Evolutionary conservation across 192 early-diverging fungal species (phyloP).

Genomic region (Rhizophlyctis rosea): DNA sequence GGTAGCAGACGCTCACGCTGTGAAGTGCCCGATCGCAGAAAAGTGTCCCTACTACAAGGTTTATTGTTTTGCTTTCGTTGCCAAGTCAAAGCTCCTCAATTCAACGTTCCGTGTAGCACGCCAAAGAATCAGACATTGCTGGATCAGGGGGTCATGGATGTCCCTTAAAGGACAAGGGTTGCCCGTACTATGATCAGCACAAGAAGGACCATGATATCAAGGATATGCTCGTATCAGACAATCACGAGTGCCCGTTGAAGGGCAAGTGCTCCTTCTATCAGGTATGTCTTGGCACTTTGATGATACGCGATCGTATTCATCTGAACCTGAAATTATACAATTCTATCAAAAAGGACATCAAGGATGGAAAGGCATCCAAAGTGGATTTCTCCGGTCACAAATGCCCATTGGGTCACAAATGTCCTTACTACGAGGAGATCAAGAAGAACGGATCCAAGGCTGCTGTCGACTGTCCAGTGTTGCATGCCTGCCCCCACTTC

Average conservation of each 20-base stretch:
- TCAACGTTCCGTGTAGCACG: neutral
- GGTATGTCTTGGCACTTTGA: constrained; percentile 12
- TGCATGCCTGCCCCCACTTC: constrained; percentile 30
- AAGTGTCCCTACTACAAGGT: constrained; percentile 28
- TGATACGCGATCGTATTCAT: constrained; percentile 3
- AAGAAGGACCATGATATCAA: constrained; percentile 15
- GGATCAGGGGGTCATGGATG: constrained; percentile 16
- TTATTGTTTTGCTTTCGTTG: neutral
- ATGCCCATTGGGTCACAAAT: constrained; percentile 39
- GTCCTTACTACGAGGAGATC: constrained; percentile 39
- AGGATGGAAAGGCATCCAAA: constrained; percentile 22
- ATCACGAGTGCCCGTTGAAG: constrained; percentile 29
- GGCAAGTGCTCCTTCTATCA: constrained; percentile 36
- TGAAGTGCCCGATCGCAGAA: constrained; percentile 14
- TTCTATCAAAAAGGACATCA: constrained; percentile 21
- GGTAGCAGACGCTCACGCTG: neutral
- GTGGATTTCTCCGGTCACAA: constrained; percentile 24
- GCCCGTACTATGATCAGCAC: constrained; percentile 36
- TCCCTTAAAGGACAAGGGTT: constrained; percentile 28
- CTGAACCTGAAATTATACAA: neutral
- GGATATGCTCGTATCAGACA: constrained; percentile 13
- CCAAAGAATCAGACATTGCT: constrained; percentile 6
- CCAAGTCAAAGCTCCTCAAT: neutral
- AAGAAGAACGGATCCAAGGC: constrained; percentile 15
- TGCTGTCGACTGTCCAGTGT: constrained; percentile 23